Evolutionary conservation across 129 eudicot species (phyloP).

Genomic region (Sambucus nigra): DNA sequence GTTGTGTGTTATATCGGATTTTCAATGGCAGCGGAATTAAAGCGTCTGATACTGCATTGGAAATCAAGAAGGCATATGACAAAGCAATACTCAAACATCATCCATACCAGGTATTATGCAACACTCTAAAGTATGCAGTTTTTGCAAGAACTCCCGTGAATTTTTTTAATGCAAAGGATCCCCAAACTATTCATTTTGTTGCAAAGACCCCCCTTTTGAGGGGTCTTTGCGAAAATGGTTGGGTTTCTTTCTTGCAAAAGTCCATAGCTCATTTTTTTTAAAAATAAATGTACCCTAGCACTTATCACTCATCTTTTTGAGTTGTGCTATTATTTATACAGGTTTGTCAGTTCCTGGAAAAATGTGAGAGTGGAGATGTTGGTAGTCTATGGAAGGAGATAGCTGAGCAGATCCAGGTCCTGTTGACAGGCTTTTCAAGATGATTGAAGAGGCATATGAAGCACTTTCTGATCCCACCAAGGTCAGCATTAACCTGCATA

Average conservation of each 20-base stretch:
- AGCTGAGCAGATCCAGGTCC: slow-evolving; percentile 58
- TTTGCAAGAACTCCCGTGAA: no score
- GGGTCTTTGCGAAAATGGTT: no score
- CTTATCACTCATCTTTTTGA: slow-evolving; percentile 1
- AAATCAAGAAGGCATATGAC: slow-evolving; percentile 84
- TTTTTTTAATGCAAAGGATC: no score
- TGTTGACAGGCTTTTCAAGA: slow-evolving; percentile 79
- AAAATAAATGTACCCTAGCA: not conserved
- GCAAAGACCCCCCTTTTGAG: no score
- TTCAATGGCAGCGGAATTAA: slow-evolving; percentile 82
- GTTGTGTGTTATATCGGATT: slow-evolving; percentile 7
- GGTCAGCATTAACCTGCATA: slow-evolving; percentile 31
- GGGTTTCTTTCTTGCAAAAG: not conserved
- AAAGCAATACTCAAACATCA: slow-evolving; percentile 97
- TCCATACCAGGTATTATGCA: slow-evolving; percentile 90
- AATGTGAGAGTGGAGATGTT: slow-evolving; percentile 59
- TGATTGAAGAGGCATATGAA: slow-evolving; percentile 92
- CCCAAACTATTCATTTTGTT: no score
- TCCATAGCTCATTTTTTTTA: not conserved
- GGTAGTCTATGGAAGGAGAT: slow-evolving; percentile 62
- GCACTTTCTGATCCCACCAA: slow-evolving; percentile 81
- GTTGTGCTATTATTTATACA: slow-evolving; percentile 16
- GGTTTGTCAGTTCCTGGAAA: slow-evolving; percentile 70
- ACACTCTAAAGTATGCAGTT: no score
- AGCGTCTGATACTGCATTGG: slow-evolving; percentile 55